phyloP scores from a whole-genome alignment of 2,329 filamentous ascomycete genomes.

The Teratosphaeria gauchensis region DNA sequence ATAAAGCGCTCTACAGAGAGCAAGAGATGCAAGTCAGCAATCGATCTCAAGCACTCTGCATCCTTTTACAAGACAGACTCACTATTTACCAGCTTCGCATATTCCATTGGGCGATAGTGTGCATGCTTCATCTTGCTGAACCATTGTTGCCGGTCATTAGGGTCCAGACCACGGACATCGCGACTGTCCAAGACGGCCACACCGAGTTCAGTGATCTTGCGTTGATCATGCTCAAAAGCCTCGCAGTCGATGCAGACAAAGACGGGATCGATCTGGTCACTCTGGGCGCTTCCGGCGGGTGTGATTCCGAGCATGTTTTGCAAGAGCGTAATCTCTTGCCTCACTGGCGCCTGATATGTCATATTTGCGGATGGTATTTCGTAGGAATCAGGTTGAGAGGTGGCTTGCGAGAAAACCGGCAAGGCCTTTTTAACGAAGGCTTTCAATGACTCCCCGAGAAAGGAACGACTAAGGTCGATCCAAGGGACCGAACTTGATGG shows the following conservation, averaged over 20 bases:
- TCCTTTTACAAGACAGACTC: not conserved
- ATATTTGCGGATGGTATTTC: not conserved
- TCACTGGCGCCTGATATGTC: not conserved
- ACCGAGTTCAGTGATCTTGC: slow-evolving; percentile 21
- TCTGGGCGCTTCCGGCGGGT: not conserved
- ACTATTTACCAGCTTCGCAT: slow-evolving; percentile 14
- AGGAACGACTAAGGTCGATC: not conserved
- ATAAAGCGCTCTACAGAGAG: slow-evolving; percentile 7
- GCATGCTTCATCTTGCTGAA: slow-evolving; percentile 13
- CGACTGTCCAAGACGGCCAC: slow-evolving; percentile 18
- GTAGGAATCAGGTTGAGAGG: not conserved
- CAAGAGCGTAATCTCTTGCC: not conserved
- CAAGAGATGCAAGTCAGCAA: not conserved
- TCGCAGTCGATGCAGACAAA: slow-evolving; percentile 22
- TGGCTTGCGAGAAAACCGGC: not conserved
- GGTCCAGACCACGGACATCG: slow-evolving; percentile 4
- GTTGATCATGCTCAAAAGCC: slow-evolving; percentile 16
- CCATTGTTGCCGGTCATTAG: slow-evolving; percentile 3
- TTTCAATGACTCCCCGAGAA: not conserved
- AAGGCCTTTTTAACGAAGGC: not conserved
- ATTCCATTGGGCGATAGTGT: slow-evolving; percentile 17
- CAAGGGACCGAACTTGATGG: not conserved
- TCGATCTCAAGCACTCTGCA: not conserved
- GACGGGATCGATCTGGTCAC: slow-evolving; percentile 8
- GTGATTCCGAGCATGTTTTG: not conserved